Evolutionary conservation across 2,329 filamentous ascomycete species (phyloP), one percentile per base, ranked within the genome.

Genomic region (Diaporthe longicolla): DNA sequence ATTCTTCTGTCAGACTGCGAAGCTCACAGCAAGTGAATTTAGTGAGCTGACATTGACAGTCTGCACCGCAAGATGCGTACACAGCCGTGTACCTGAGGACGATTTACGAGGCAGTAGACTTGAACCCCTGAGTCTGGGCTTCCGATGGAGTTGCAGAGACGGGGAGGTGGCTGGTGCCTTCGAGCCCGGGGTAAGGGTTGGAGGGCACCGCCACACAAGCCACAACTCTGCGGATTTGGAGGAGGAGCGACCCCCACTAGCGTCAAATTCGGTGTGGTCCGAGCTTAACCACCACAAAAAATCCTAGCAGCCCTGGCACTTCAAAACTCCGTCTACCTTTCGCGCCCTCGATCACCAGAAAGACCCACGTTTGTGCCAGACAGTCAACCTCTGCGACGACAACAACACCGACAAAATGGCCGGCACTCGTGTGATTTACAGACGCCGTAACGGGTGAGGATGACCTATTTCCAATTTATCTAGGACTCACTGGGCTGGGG

Each of bases 381-480:
- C 63, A 71, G 70, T 65, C 75, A 71, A 69, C 73, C 73, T 73
- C 45, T 48, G 35, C 55, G 65, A 75, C 73, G 75, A 75, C 75
- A 75, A 59, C 66, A 65, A 74, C 84, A 81, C 84, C 84, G 86
- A 83, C 86, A 89, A 84, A 86, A 91, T 91, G 89, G 84, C 86
- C 80, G 84, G 87, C 84, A 86, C 89, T 83, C 84, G 89, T 85
- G 88, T 91, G 80, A 90, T 88, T 82, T 91, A 93, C 90, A 92
- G 93, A 87, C 92, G 93, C 85, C 92, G 93, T 85, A 94, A 94
- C 89, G 90, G 91, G 93, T 94, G 91, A 88, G 93, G 92, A 76
- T 75, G 26, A 58, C 24, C 55, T 54, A 71, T 15, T 26, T 40
- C 78, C 78, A 75, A 78, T 57, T 76, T 65, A 45, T 58, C 29